A percentile compares a stretch with the other conserved stretches of the same genome.
These are phyloP conservation scores for Leptographium lundbergii DNA, from an alignment of 2,329 filamentous ascomycete genomes.

Conservation along the genomic window DNA sequence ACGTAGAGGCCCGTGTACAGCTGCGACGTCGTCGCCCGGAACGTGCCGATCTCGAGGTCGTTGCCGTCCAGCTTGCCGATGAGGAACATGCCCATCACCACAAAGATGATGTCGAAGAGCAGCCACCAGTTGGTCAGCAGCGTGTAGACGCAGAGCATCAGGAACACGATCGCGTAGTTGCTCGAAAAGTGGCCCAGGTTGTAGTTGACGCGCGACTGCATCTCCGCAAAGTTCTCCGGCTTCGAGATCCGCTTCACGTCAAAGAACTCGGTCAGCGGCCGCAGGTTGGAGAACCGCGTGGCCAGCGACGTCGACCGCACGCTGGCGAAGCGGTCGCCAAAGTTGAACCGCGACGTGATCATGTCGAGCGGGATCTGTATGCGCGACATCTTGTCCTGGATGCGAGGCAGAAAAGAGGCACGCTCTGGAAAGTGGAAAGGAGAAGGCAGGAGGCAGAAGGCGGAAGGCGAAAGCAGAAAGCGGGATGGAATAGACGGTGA, in stretches of 20 bases:
- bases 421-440: neutral
- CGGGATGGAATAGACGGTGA: neutral
- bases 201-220: constrained; percentile 90
- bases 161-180: constrained; percentile 92
- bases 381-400: constrained; percentile 50
- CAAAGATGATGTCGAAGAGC: constrained; percentile 84
- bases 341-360: constrained; percentile 80
- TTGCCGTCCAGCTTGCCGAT: constrained; percentile 83
- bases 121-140: constrained; percentile 77
- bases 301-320: constrained; percentile 68
- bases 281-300: constrained; percentile 82
- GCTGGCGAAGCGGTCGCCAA: constrained; percentile 72
- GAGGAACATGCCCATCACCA: constrained; percentile 75
- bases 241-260: constrained; percentile 94
- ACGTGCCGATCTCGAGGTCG: constrained; percentile 75
- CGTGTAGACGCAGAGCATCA: constrained; percentile 93
- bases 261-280: constrained; percentile 84
- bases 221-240: constrained; percentile 75
- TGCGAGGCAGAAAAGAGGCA: neutral
- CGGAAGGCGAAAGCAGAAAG: neutral
- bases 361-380: constrained; percentile 89
- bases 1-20: constrained; percentile 82
- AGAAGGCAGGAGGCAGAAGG: neutral
- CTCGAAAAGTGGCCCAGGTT: constrained; percentile 94
- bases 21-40: constrained; percentile 79